Base-by-base conservation (phyloP, 108 stramenopile species). In the Cyclotella baltica region DNA sequence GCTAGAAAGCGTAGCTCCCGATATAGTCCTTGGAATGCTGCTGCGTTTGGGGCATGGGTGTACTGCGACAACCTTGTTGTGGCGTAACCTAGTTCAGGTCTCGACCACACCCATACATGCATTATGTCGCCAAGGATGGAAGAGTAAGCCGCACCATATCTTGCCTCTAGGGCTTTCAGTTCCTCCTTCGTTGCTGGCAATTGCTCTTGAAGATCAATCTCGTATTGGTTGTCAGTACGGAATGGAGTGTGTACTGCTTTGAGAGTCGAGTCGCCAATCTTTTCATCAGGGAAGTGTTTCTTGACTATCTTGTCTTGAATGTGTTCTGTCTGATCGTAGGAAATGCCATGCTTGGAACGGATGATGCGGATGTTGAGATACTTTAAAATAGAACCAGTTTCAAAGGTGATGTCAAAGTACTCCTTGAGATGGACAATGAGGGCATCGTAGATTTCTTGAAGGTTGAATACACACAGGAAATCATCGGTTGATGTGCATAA, bases 61-160 rank as follows among this genome's bases (percentile, higher is more conserved):
- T 43, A 72, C 16, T 33, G 36, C 2, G 72, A 36, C 11, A 72
- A 35, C 43, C 58, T 23, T 4, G 43, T 59, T 20, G 37, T 37
- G 20, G 58, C 38, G 25, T 62, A 72, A 8, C 58, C 72, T 43
- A 72, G 28, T 18, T 72, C 72, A 61, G 36, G 72, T 3, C 72
- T 18, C 0, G 72, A 48, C 72, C 72, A 72, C 4, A 61, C 58
- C 58, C 47, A 50, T 2, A 70, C 34, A 38, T 70, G 70, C 70
- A 70, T 70, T 35, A 55, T 36, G 20, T 57, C 28, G 18, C 72
- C 72, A 47, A 56, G 35, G 30, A 52, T 50, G 5, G 30, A 28
- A 6, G 40, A 23, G 48, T 36, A 57, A 16, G 34, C 19, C 2
- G 36, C 53, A 20, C 70, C 70, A 71, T 52, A 71, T 18, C 35